Percentiles rank a stretch among this genome's conserved stretches.
These are phyloP conservation scores for Zasmidium angulare DNA, from an alignment of 2,329 filamentous ascomycete species.

Conservation along the genomic window DNA sequence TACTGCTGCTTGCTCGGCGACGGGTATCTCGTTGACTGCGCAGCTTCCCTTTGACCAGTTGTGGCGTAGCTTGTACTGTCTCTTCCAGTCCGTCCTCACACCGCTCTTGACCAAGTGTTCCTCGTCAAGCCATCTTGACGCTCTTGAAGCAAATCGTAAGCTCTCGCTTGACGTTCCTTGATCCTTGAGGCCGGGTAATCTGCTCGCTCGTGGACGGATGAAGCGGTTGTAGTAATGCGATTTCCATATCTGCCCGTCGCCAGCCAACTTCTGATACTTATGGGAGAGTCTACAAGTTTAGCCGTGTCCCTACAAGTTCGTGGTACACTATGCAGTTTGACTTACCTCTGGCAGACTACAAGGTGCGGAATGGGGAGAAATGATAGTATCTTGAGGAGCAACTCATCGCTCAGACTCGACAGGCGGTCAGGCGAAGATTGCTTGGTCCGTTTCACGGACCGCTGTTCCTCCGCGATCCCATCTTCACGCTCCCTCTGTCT, in stretches of 20 bases:
- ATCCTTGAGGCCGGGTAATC: conserved; percentile 66
- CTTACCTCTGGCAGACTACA: conserved; percentile 61
- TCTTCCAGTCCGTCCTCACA: conserved; percentile 72
- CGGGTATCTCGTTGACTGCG: conserved; percentile 72
- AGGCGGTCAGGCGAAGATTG: conserved; percentile 58
- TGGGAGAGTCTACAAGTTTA: conserved; percentile 65
- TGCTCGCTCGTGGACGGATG: conserved; percentile 75
- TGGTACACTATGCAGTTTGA: not conserved
- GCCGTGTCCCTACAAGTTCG: conserved; percentile 19
- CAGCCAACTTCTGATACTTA: conserved; percentile 70
- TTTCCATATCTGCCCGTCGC: conserved; percentile 90
- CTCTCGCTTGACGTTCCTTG: conserved; percentile 38
- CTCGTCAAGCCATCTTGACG: conserved; percentile 63
- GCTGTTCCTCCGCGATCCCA: conserved; percentile 21
- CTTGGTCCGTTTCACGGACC: conserved; percentile 47
- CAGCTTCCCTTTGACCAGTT: conserved; percentile 89
- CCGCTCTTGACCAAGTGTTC: conserved; percentile 54
- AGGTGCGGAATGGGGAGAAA: conserved; percentile 71
- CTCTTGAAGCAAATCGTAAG: conserved; percentile 53
- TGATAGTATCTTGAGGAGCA: conserved; percentile 80
- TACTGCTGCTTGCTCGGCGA: conserved; percentile 53
- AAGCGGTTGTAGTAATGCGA: conserved; percentile 83
- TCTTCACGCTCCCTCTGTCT: conserved; percentile 35
- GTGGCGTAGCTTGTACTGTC: conserved; percentile 80
- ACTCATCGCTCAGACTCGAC: conserved; percentile 78